Conservation (phyloP, 2,329 filamentous ascomycete species). For the Helotiales sp. region DNA sequence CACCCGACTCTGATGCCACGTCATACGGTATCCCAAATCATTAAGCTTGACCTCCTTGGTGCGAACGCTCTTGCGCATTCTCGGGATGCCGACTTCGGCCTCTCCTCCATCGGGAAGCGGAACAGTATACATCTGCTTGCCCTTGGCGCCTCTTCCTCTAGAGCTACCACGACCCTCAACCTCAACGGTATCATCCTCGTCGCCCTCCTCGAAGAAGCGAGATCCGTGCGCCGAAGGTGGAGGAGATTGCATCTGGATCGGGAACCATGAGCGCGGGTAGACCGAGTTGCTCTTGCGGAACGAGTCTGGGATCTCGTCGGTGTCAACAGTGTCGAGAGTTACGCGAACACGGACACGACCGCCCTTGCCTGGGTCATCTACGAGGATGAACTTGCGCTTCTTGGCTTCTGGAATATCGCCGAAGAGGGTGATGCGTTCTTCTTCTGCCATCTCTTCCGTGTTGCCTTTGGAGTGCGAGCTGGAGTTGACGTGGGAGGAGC, state of each 20-base stretch:
- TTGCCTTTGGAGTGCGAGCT: slow-evolving; percentile 33
- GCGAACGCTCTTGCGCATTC: slow-evolving; percentile 70
- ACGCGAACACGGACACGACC: slow-evolving; percentile 86
- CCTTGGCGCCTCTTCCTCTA: slow-evolving; percentile 14
- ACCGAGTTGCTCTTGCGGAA: slow-evolving; percentile 91
- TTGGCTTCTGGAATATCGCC: slow-evolving; percentile 88
- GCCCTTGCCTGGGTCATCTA: slow-evolving; percentile 84
- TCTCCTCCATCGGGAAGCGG: slow-evolving; percentile 73
- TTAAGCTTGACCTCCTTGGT: slow-evolving; percentile 89
- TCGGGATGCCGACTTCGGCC: slow-evolving; percentile 74
- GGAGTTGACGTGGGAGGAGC: slow-evolving; percentile 20
- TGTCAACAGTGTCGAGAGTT: slow-evolving; percentile 90
- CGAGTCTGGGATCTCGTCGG: slow-evolving; percentile 93
- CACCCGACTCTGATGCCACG: slow-evolving; percentile 92
- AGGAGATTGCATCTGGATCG: slow-evolving; percentile 88
- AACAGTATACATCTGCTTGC: slow-evolving; percentile 62
- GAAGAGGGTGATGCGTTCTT: slow-evolving; percentile 74
- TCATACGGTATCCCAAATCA: slow-evolving; percentile 92
- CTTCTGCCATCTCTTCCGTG: slow-evolving; percentile 46
- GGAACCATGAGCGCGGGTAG: slow-evolving; percentile 89
- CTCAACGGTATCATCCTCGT: slow-evolving; percentile 61
- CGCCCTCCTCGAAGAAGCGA: slow-evolving; percentile 74
- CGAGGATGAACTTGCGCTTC: slow-evolving; percentile 94
- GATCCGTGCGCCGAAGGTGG: slow-evolving; percentile 76
- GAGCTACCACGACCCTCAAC: slow-evolving; percentile 39